These are phyloP conservation scores for Penicillium goetzii DNA, from an alignment of 495 filamentous ascomycete genomes.

Conservation along the genomic window DNA sequence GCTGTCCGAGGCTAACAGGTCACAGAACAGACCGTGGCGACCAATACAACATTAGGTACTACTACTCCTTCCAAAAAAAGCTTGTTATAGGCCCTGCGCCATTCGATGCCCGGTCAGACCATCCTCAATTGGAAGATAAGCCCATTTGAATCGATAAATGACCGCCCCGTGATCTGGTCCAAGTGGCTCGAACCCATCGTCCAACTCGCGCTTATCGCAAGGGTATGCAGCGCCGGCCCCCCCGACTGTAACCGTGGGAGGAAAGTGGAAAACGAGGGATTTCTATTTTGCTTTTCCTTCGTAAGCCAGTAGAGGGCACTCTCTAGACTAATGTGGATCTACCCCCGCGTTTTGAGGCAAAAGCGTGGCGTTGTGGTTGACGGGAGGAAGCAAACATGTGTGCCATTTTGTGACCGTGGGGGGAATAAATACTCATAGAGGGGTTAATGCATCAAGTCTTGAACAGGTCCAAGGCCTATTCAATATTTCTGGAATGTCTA, in stretches of 20 bases:
- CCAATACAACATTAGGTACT: background rate
- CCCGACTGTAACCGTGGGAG: constrained; percentile 3
- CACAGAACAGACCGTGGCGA: constrained; percentile 1
- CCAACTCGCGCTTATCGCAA: constrained; percentile 14
- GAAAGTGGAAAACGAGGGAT: constrained; percentile 3
- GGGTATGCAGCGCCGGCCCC: background rate
- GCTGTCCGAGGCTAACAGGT: background rate
- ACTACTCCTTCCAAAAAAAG: constrained; percentile 8
- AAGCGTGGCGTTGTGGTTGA: constrained; percentile 8
- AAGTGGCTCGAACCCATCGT: constrained; percentile 5
- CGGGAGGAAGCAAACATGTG: constrained; percentile 3
- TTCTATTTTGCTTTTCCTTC: background rate
- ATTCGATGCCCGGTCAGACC: constrained; percentile 11
- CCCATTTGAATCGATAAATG: background rate
- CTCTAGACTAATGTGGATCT: background rate
- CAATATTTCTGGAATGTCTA: background rate
- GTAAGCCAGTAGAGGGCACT: background rate
- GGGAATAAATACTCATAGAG: background rate
- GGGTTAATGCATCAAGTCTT: background rate
- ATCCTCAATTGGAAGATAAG: constrained; percentile 11
- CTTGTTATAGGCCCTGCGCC: constrained; percentile 10
- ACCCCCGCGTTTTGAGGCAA: constrained; percentile 10
- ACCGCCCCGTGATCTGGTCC: constrained; percentile 3
- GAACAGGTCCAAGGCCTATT: background rate
- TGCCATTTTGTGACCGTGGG: background rate